Evolutionary conservation across 2,329 filamentous ascomycete genomes (phyloP), one percentile per base, ranked within the genome.

Genomic region (Sporothrix inflata): DNA sequence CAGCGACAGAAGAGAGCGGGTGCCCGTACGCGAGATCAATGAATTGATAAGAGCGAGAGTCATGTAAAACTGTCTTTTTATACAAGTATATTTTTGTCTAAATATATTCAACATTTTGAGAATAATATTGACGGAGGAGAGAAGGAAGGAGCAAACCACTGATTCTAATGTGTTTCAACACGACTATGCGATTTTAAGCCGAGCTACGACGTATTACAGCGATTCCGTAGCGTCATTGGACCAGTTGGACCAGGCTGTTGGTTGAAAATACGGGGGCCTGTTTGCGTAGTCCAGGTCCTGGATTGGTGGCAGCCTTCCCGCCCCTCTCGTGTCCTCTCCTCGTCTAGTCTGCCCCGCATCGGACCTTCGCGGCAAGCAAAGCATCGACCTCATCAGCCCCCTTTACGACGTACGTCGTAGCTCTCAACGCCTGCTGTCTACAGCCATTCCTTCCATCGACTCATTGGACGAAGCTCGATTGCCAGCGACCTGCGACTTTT

Each of bases 251-350:
- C 38, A 61, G 55, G 55, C 55, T 61, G 55, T 61, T 61, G 55
- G 55, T 40, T 5, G 53, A 34, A 40, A 40, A 40, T 61, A 61
- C 19, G 55, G 55, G 30, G 60, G 11, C 57, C 40, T 24, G 1
- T 24, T 30, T 6, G 19, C n/a, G 60, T 45, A 9, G 40, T 45
- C 60, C 38, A 30, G 60, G 60, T 38, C 60, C 55, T 40, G 55
- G 55, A 38, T 21, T 38, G 67, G 19, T 47, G 27, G 47, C 53
- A 72, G 69, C 69, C 55, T 61, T 70, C 40, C 40, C 40, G 34
- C 51, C 51, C 67, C 67, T 42, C 67, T 42, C 42, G 19, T 47
- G 27, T n/a, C 27, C 40, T 19, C 27, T 8, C 27, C 30, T 21
- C 27, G 12, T 27, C 49, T 45, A 19, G 16, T 30, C 6, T 47